Base-by-base conservation (phyloP, 129 eudicot species). In the Helianthus tuberosus region DNA sequence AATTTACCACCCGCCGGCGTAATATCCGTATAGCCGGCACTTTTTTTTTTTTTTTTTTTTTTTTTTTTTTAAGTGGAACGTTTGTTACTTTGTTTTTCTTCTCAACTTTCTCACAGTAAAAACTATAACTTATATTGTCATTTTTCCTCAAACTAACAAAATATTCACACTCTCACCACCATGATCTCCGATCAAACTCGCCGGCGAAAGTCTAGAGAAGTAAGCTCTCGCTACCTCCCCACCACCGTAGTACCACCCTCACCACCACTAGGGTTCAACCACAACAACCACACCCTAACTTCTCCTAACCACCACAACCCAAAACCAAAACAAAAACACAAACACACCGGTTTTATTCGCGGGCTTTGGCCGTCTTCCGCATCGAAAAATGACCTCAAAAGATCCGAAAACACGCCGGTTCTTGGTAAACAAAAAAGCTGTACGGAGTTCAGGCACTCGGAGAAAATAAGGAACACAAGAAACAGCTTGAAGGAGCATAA, bases 351-450 rank as follows among this genome's bases (percentile, higher is more conserved):
- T 2, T 91, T 91, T 4, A 72, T 86, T 7, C 82, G 82, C 0
- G 86, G 88, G 7, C 86, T 91, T 25, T 91, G 97, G 97, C 96
- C 97, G 0, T 77, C 96, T 49, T 63, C 96, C 8, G 13, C 75
- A 11, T 39, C 83, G 0, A 87, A 61, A 36, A 75, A 68, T 6
- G 36, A 46, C 2, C 61, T 35, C 10, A 70, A 68, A 65, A 38
- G 41, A 41, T 52, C 72, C 1, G 61, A 51, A 20, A 68, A 50
- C 35, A 35, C 85, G 0, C 10, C 54, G 43, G 71, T 81, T 52
- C 79, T 85, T 11, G 68, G 50, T 7, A 82, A 86, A 81, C 88
- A 84, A 43, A 68, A 70, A 15, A 88, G 95, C 74, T 79, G 83
- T 61, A 59, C 79, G 11, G 96, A 85, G 69, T 74, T 83, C 47